phyloP scores from a whole-genome alignment of 352 stramenopile genomes.

The Phytophthora palmivora region DNA sequence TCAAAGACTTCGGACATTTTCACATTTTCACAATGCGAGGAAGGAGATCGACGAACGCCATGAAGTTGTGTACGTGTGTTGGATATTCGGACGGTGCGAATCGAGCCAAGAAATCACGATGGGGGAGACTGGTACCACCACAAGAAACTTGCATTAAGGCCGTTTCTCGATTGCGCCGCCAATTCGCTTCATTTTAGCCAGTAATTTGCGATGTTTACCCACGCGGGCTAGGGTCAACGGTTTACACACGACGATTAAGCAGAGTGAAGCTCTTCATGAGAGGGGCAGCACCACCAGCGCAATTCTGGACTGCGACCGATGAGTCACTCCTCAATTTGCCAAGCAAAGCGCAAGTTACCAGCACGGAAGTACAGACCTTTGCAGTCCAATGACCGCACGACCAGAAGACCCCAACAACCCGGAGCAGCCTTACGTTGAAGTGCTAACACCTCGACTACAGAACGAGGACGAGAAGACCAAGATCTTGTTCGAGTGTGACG shows the following conservation, averaged over 20 bases:
- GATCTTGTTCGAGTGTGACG: not conserved
- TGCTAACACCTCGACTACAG: conserved; percentile 18
- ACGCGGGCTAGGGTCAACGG: not conserved
- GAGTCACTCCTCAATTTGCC: conserved; percentile 18
- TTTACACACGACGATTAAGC: conserved; percentile 3
- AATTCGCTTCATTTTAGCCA: too few relatives aligned
- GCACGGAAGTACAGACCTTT: not conserved
- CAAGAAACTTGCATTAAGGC: too few relatives aligned
- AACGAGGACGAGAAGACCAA: conserved; percentile 7
- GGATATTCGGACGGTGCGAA: too few relatives aligned
- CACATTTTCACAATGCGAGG: too few relatives aligned
- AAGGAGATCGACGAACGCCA: too few relatives aligned
- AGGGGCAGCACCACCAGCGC: not conserved
- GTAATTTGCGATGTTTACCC: not conserved
- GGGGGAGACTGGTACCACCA: too few relatives aligned
- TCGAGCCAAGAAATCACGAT: too few relatives aligned
- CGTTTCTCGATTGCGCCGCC: too few relatives aligned
- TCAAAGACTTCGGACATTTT: too few relatives aligned
- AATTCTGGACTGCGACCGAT: too few relatives aligned
- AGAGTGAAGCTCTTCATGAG: too few relatives aligned
- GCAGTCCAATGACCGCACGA: conserved; percentile 3
- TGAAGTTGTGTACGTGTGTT: too few relatives aligned
- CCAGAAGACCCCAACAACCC: conserved; percentile 3
- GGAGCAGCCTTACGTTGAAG: conserved; percentile 19
- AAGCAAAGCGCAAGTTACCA: conserved; percentile 3